Conservation (phyloP, 306 rosid genomes). For the Astragalus membranaceus region DNA sequence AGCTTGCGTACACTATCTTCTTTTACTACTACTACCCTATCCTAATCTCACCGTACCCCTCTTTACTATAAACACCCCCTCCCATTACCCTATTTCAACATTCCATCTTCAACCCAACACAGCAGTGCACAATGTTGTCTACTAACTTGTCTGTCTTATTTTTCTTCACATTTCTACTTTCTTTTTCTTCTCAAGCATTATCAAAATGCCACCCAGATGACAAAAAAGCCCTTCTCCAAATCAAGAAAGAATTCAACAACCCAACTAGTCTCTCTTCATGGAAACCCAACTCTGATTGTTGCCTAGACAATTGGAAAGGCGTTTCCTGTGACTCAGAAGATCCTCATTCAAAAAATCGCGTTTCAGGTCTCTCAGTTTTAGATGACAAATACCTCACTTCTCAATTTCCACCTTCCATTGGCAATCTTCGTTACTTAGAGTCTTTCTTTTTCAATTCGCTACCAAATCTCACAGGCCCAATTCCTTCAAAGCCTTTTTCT, state of each 20-base stretch:
- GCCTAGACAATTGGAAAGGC: slow-evolving; percentile 17
- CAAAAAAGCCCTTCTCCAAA: not conserved
- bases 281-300: not conserved
- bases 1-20: too few species aligned
- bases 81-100: not conserved
- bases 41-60: too few species aligned
- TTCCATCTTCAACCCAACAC: too few species aligned
- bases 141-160: not conserved
- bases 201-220: not conserved
- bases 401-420: slow-evolving; percentile 44
- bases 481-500: not conserved
- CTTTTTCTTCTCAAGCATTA: not conserved
- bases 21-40: too few species aligned
- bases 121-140: not conserved
- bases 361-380: slow-evolving; percentile 25
- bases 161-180: not conserved
- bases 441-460: slow-evolving; percentile 23
- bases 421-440: slow-evolving; percentile 40
- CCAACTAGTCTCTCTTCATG: not conserved
- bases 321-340: not conserved
- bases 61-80: not conserved
- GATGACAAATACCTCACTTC: slow-evolving; percentile 7
- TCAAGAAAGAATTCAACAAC: not conserved
- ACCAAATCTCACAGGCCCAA: slow-evolving; percentile 26
- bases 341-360: not conserved